Percentiles rank a stretch among this genome's conserved stretches.
Evolutionary conservation across 805 yeast genomes (phyloP).

Genomic region (Jamesozyma piceae): DNA sequence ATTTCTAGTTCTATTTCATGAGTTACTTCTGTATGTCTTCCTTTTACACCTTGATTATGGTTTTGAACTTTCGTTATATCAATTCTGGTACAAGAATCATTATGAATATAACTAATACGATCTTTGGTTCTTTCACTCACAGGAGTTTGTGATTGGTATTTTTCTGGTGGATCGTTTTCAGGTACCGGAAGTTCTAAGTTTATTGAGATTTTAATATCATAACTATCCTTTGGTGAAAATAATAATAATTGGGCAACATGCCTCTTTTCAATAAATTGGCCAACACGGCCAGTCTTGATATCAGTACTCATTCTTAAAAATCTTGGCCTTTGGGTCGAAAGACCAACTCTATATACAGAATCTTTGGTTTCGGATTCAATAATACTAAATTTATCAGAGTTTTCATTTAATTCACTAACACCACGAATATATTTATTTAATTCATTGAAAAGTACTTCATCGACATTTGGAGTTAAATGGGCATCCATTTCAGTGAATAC

Average conservation of each 20-base stretch:
- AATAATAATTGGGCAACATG: slow-evolving; percentile 65
- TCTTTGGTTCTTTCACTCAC: slow-evolving; percentile 57
- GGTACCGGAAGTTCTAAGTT: slow-evolving; percentile 63
- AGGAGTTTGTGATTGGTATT: slow-evolving; percentile 45
- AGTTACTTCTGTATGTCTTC: slow-evolving; percentile 21
- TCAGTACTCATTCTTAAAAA: slow-evolving; percentile 60
- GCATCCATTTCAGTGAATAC: slow-evolving; percentile 50
- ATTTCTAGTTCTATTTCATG: slow-evolving; percentile 46
- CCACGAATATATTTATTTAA: slow-evolving; percentile 46
- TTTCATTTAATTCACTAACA: slow-evolving; percentile 42
- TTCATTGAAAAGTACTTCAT: slow-evolving; percentile 51
- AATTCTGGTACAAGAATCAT: slow-evolving; percentile 62
- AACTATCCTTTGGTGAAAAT: slow-evolving; percentile 65
- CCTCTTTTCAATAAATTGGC: slow-evolving; percentile 62
- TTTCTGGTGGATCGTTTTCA: slow-evolving; percentile 46
- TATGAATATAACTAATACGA: slow-evolving; percentile 61
- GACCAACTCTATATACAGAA: slow-evolving; percentile 50
- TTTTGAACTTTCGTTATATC: slow-evolving; percentile 56
- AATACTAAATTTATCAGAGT: slow-evolving; percentile 44
- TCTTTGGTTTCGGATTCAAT: slow-evolving; percentile 58
- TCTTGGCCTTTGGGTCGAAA: slow-evolving; percentile 55
- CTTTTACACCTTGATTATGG: slow-evolving; percentile 20
- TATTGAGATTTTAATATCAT: slow-evolving; percentile 68
- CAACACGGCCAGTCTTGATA: slow-evolving; percentile 53
- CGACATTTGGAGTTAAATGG: slow-evolving; percentile 56